Percentiles rank a stretch among this genome's conserved stretches.
Conservation (phyloP, 805 yeast genomes). For the Geotrichum ghanense region DNA sequence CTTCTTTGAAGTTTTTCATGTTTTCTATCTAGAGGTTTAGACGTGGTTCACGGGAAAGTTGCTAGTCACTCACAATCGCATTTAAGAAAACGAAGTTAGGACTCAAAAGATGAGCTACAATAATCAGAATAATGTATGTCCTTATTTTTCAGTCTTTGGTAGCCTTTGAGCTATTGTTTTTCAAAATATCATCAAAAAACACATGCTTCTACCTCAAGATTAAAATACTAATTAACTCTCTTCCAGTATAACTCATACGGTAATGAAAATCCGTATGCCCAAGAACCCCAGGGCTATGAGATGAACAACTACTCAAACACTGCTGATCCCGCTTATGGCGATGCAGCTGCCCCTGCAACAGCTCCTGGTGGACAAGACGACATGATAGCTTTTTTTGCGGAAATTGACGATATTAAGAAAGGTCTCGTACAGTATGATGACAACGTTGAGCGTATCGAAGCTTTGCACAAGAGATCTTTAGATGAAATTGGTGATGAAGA, state of each 20-base stretch:
- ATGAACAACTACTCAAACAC: background rate
- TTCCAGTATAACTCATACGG: background rate
- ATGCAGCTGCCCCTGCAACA: background rate
- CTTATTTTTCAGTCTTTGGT: too few relatives aligned
- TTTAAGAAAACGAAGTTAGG: background rate
- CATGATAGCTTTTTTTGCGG: conserved; percentile 56
- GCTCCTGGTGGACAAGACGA: conserved; percentile 26
- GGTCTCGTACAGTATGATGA: conserved; percentile 61
- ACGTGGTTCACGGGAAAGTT: too few relatives aligned
- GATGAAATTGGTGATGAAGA: conserved; percentile 65
- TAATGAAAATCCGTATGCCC: background rate
- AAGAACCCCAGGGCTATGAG: background rate
- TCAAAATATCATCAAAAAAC: too few relatives aligned
- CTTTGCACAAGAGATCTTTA: conserved; percentile 56
- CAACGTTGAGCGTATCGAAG: conserved; percentile 56
- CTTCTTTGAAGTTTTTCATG: too few relatives aligned
- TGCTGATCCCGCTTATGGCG: too few relatives aligned
- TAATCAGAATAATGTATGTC: background rate
- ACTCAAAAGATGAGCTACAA: background rate
- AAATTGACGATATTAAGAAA: conserved; percentile 55
- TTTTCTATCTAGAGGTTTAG: too few relatives aligned
- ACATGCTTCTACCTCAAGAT: background rate
- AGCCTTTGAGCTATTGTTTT: too few relatives aligned
- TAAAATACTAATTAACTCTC: background rate
- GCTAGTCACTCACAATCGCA: background rate